Base-by-base conservation (phyloP, 2,329 filamentous ascomycete species). In the Rhinocladiella similis region DNA sequence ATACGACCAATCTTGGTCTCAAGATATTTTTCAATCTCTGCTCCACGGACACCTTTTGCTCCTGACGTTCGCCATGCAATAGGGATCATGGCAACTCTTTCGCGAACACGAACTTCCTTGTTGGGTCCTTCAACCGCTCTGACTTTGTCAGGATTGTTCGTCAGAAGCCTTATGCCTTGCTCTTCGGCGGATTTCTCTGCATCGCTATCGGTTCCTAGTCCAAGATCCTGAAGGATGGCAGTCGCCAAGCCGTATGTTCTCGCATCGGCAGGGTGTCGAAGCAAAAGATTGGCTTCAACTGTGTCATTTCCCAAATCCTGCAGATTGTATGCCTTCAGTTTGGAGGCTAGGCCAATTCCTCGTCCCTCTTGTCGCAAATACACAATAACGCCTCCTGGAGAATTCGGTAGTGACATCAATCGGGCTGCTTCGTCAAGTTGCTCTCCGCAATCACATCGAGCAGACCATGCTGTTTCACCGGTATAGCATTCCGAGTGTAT, bases 401-500 rank as follows among this genome's bases (percentile, higher is more conserved):
- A 49, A 67, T 51, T 47, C 0, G 79, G 86, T 25, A 91, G 77
- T 14, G 89, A 88, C 94, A 99, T 99, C 1, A 99, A 77, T 22
- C 94, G 83, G 1, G 93, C 94, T 1, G 94, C 94, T 76, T 99
- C 94, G 72, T 99, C 94, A 1, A 99, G 82, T 72, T 99, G 94
- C 75, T 99, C 94, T 54, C 94, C 94, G 72, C 94, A 99, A 75
- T 99, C 94, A 76, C 94, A 99, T 25, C 94, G 86, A 35, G 94
- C 93, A 6, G 92, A 97, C 94, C 94, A 97, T 1, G 95, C 94
- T 1, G 94, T 99, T 78, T 99, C 94, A 57, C 94, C 94, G 0
- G 94, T 99, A 73, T 99, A 99, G 76, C 94, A 99, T 74, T 99
- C 94, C 2, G 90, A 96, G 73, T 99, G 94, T 69, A 99, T 99